Conservation (phyloP, 78 protist species). For the Blattamonas nauphoetae region DNA sequence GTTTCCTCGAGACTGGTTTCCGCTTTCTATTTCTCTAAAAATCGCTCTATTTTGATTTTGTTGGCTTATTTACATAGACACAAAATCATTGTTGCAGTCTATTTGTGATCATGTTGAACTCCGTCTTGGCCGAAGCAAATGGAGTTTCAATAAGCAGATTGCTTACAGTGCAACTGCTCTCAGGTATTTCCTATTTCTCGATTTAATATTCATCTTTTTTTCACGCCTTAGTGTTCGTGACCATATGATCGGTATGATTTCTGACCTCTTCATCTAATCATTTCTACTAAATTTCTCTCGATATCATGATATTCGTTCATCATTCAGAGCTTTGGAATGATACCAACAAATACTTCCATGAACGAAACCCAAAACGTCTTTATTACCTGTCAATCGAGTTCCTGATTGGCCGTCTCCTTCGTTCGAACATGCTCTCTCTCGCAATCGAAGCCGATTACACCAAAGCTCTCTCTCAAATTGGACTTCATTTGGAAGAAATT, state of each 20-base stretch:
- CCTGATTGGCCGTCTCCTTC: constrained; percentile 78
- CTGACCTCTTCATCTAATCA: too few species aligned
- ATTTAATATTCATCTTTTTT: too few species aligned
- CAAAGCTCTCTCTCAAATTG: constrained; percentile 33
- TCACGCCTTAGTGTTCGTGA: neutral
- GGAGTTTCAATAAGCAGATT: neutral
- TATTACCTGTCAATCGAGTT: constrained; percentile 82
- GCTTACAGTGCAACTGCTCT: neutral
- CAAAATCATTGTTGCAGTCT: neutral
- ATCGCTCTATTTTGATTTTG: too few species aligned
- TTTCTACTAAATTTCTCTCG: neutral
- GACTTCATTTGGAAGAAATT: constrained; percentile 44
- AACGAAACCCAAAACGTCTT: constrained; percentile 55
- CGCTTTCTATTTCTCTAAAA: neutral
- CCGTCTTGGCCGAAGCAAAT: neutral
- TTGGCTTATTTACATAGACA: neutral
- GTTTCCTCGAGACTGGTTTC: neutral
- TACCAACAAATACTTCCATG: constrained; percentile 39
- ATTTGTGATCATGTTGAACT: neutral
- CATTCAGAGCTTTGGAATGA: constrained; percentile 23
- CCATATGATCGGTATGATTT: neutral
- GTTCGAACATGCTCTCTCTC: constrained; percentile 7
- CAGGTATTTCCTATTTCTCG: too few species aligned
- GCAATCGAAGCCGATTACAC: constrained; percentile 47
- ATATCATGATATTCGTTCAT: neutral